Conservation (phyloP, 768 basidiomycete species). For the Leucocoprinus leucothites region DNA sequence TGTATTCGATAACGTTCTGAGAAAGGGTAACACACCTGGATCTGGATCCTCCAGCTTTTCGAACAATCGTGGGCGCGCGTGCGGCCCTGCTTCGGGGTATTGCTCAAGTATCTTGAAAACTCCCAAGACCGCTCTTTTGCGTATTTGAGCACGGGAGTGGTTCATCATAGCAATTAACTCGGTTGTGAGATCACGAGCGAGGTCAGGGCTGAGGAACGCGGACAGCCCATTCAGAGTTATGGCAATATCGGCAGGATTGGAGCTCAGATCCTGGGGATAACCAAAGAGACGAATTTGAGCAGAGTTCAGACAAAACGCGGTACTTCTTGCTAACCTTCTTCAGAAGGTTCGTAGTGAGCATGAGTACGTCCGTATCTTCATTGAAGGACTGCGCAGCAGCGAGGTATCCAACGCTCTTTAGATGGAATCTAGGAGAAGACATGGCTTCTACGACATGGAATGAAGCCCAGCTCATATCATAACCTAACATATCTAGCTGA, state of each 20-base stretch:
- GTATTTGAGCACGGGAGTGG: conserved; percentile 83
- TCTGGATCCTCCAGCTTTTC: conserved; percentile 83
- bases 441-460: conserved; percentile 98
- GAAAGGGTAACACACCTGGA: conserved; percentile 42
- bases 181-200: conserved; percentile 87
- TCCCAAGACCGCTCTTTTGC: conserved; percentile 86
- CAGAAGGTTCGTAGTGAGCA: conserved; percentile 92
- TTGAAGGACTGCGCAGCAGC: conserved; percentile 90
- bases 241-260: conserved; percentile 71
- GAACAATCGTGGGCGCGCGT: conserved; percentile 65
- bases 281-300: conserved; percentile 18
- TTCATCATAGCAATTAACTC: conserved; percentile 86
- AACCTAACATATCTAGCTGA: conserved; percentile 96
- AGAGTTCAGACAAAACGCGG: not conserved
- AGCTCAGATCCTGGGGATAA: conserved; percentile 65
- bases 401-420: conserved; percentile 95
- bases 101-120: conserved; percentile 77
- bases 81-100: conserved; percentile 74
- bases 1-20: not conserved
- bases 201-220: conserved; percentile 78
- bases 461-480: conserved; percentile 93
- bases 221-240: conserved; percentile 81
- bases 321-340: conserved; percentile 71
- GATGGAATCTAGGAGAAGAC: conserved; percentile 87
- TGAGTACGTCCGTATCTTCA: conserved; percentile 93